Evolutionary conservation across 495 filamentous ascomycete genomes (phyloP).

Genomic region (Letharia lupina): DNA sequence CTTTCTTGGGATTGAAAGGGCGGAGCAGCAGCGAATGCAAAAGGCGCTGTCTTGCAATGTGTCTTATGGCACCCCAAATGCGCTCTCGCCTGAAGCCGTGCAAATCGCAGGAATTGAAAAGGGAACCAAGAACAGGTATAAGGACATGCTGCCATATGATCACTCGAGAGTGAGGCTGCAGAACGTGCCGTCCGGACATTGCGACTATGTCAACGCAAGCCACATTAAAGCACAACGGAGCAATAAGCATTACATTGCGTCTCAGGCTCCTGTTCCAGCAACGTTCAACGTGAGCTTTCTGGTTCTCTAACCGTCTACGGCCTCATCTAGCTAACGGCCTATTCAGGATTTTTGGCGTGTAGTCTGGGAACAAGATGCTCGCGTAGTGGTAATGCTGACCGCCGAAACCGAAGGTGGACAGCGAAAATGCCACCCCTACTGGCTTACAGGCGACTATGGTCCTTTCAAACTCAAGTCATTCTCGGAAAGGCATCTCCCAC

Average conservation of each 20-base stretch:
- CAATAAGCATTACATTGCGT: slow-evolving; percentile 88
- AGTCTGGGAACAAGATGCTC: slow-evolving; percentile 91
- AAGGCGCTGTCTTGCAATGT: slow-evolving; percentile 67
- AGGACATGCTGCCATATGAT: slow-evolving; percentile 95
- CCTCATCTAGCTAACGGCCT: slow-evolving; percentile 8
- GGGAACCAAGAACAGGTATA: slow-evolving; percentile 91
- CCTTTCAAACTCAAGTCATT: slow-evolving; percentile 65
- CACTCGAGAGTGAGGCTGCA: slow-evolving; percentile 79
- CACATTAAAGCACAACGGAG: slow-evolving; percentile 68
- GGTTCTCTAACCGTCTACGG: neutral
- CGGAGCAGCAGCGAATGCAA: slow-evolving; percentile 83
- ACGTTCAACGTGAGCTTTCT: slow-evolving; percentile 71
- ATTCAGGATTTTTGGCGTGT: slow-evolving; percentile 93
- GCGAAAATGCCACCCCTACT: slow-evolving; percentile 90
- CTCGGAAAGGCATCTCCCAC: slow-evolving; percentile 68
- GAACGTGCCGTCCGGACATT: slow-evolving; percentile 57
- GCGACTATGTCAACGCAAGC: slow-evolving; percentile 96
- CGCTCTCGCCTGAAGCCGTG: slow-evolving; percentile 30
- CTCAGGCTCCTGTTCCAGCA: slow-evolving; percentile 84
- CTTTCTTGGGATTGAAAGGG: slow-evolving; percentile 75
- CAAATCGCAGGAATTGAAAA: slow-evolving; percentile 87
- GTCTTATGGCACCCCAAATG: slow-evolving; percentile 39
- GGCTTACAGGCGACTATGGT: slow-evolving; percentile 74
- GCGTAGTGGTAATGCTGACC: slow-evolving; percentile 91
- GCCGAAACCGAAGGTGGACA: slow-evolving; percentile 94